Base-by-base conservation (phyloP, 441 rosid genomes). In the Eutrema salsugineum region DNA sequence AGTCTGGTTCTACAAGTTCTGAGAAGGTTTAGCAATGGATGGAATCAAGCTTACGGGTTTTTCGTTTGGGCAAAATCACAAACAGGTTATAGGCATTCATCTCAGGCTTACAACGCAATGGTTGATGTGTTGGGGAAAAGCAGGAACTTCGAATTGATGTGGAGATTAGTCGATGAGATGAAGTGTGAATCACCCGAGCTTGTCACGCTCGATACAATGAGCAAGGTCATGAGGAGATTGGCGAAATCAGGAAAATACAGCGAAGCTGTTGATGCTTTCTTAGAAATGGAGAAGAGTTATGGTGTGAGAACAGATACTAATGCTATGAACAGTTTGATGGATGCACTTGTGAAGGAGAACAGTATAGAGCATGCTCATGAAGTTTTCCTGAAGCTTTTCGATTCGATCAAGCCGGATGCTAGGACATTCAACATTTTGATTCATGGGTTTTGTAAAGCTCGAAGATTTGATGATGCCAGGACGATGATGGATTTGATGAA, bases 51-150 rank as follows among this genome's bases (percentile, higher is more conserved):
- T 7, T 82, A 79, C 38, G 94, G 91, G 46, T 64, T 83, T 48
- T 93, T 93, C 89, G 70, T 20, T 58, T 91, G 98, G 97, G 95
- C 95, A 78, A 84, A 88, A 77, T 35, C 79, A 54, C 92, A 85
- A 85, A 68, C 87, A 76, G 91, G 87, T 81, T 83, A 77, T 77
- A 66, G 2, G 81, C 92, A 84, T 79, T 39, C 87, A 2, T 73
- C 82, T 1, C 83, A 70, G 53, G 12, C 68, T n/a, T 91, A 78
- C 60, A 75, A 89, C 70, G 44, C 78, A 11, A 89, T 91, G 94
- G 86, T 91, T 67, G 94, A 91, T 54, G 71, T 82, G 22, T 63
- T 91, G 48, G 94, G 95, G 49, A 91, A 85, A 71, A 75, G 78
- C 32, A 82, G 74, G 50, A 71, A 76, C 75, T 93, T 91, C 58